Evolutionary conservation across 164 flowering plant species (phyloP), one percentile per base, ranked within the genome.

Genomic region (Nelumbo lutea): DNA sequence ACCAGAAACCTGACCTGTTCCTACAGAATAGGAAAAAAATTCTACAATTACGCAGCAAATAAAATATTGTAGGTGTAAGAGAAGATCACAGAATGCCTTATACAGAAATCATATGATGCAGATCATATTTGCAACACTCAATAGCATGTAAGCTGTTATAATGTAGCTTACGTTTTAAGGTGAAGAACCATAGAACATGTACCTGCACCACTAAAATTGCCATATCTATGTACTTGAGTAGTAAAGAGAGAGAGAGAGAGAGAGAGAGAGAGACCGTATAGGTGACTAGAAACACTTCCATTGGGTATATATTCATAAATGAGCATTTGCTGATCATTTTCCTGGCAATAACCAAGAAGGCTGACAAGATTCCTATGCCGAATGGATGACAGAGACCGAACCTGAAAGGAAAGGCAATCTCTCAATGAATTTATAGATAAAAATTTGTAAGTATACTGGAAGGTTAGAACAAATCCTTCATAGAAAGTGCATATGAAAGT

Each of bases 301-400:
- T 83, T 90, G 14, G 89, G 91, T 70, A 90, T 70, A 74, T 90
- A 84, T 77, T 92, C 97, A 62, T 88, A 88, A 43, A 90, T 67
- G 68, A 92, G 94, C 77, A 88, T 79, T 84, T 92, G 97, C 43
- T 73, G 82, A 71, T 81, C 76, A 67, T 81, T 87, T 79, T 87
- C 93, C 77, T 88, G 93, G 82, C 94, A 92, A 72, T 87, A 92
- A 61, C 98, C 98, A 82, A 88, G 73, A 72, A 90, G 91, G 68
- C 79, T 80, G 69, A 88, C 98, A 58, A 92, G 76, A 76, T 90
- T 87, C 71, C 88, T 86, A 73, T 92, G 91, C 66, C 82, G 89
- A 74, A 92, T 85, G 65, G 94, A 81, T 59, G 96, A 82, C 47
- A 90, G 87, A 76, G 83, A 88, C 27, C 84, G 86, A 39, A 82